Base-by-base conservation (phyloP, 495 filamentous ascomycete species). In the Cetradonia linearis region DNA sequence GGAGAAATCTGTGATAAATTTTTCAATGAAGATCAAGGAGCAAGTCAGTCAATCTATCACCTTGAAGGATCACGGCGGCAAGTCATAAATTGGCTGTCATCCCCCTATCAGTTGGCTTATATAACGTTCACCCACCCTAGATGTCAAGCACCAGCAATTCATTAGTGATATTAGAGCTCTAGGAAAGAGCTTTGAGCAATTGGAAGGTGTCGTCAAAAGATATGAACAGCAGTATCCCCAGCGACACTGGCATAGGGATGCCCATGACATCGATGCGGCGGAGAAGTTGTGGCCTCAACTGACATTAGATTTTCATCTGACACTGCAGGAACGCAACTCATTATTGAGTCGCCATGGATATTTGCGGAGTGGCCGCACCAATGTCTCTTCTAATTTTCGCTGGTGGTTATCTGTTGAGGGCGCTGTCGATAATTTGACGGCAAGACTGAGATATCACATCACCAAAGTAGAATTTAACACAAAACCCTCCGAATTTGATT, bases 401-500 rank as follows among this genome's bases (percentile, higher is more conserved):
- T 67, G 65, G 65, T 48, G 50, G 27, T 13, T 50, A 25, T 47
- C 55, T 16, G 49, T 50, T 6, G 54, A 67, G 27, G 34, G 63
- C 3, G 65, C 62, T 36, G 65, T 66, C 5, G 33, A 61, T n/a
- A 56, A 28, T 46, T 28, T 66, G 0, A 44, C n/a, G 47, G 65
- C 59, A 18, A 60, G 63, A 11, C 25, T 67, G 3, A 23, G 40
- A 1, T 63, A 63, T 13, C 65, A 67, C 36, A 33, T 55, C 4
- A 61, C 34, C n/a, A 65, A 65, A 42, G 31, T 67, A 5, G 25
- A 23, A 1, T 38, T 67, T 11, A n/a, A 62, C 28, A 53, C 54
- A 3, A 65, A 58, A 49, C 65, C 63, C 11, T 61, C 62, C 33
- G 56, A 66, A 38, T 54, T 59, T n/a, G 48, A 63, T 13, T 34